Evolutionary conservation across 164 flowering plant genomes (phyloP).

Genomic region (Saururus chinensis): DNA sequence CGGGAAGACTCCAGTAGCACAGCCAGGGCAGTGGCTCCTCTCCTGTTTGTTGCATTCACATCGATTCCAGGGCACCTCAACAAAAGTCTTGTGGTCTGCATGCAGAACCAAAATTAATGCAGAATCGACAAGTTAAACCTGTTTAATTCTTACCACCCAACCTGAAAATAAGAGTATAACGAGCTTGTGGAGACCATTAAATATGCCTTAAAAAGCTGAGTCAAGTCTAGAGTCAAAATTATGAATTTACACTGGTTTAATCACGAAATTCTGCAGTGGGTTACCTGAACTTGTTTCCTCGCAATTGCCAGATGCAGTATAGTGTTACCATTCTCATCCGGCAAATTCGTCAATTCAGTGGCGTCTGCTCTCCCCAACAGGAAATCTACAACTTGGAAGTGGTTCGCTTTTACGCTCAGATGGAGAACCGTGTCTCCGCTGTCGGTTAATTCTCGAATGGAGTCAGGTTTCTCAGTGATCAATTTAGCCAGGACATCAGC

Average conservation of each 20-base stretch:
- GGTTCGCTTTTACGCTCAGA: conserved; percentile 2
- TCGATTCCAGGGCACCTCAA: neutral
- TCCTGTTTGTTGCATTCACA: neutral
- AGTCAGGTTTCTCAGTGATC: neutral
- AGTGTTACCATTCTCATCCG: conserved; percentile 3
- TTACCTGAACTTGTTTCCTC: conserved; percentile 4
- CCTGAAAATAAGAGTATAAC: too few relatives aligned
- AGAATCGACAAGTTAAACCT: too few relatives aligned
- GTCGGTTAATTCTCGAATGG: neutral
- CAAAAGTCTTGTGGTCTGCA: too few relatives aligned
- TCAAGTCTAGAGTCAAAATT: too few relatives aligned
- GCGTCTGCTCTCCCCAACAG: neutral
- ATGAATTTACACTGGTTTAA: too few relatives aligned
- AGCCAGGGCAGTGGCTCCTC: neutral
- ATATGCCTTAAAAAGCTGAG: too few relatives aligned
- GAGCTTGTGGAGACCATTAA: too few relatives aligned
- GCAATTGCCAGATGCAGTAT: conserved; percentile 2
- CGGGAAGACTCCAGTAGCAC: neutral
- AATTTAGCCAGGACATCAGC: neutral
- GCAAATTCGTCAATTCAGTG: neutral
- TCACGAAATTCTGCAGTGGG: too few relatives aligned
- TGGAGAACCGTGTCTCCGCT: conserved; percentile 2
- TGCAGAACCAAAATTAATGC: too few relatives aligned
- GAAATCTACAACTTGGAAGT: neutral
- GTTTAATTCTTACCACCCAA: too few relatives aligned